phyloP scores from a whole-genome alignment of 208 protist species.

The Angomonas ambiguus region DNA sequence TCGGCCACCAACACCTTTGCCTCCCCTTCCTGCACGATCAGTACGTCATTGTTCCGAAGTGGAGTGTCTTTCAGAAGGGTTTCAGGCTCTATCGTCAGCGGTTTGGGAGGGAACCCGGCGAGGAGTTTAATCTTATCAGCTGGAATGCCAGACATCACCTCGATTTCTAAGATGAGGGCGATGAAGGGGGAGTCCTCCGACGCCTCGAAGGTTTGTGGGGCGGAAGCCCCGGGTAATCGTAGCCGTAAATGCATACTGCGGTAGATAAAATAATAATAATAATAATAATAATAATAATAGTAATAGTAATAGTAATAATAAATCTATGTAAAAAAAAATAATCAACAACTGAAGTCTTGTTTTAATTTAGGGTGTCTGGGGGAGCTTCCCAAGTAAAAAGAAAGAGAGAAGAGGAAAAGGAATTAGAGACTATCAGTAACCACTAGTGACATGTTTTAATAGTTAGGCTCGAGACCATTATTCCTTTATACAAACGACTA shows the following conservation, averaged over 20 bases:
- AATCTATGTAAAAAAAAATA: slow-evolving; percentile 3
- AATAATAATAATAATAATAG: not conserved
- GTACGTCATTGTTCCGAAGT: slow-evolving; percentile 50
- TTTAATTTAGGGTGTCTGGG: too few relatives aligned
- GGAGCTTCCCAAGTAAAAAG: slow-evolving; percentile 1
- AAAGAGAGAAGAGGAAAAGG: not conserved
- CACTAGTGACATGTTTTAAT: too few relatives aligned
- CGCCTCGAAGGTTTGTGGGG: slow-evolving; percentile 37
- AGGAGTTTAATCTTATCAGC: slow-evolving; percentile 47
- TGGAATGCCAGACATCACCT: slow-evolving; percentile 30
- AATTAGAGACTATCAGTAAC: not conserved
- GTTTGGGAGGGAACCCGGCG: slow-evolving; percentile 71
- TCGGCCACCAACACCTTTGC: slow-evolving; percentile 45
- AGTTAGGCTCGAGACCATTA: too few relatives aligned
- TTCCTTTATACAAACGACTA: not conserved
- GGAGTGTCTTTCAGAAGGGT: slow-evolving; percentile 25
- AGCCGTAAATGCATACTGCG: slow-evolving; percentile 51
- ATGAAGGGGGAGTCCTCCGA: slow-evolving; percentile 36
- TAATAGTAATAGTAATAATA: slow-evolving; percentile 5
- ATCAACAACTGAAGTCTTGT: too few relatives aligned
- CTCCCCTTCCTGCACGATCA: slow-evolving; percentile 82
- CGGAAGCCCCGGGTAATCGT: slow-evolving; percentile 44
- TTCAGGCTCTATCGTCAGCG: slow-evolving; percentile 32
- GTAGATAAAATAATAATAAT: slow-evolving; percentile 15
- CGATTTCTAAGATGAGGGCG: slow-evolving; percentile 29